These are phyloP conservation scores for Chalciporus sp. DNA, from an alignment of 1,284 basidiomycete species.

Conservation along the genomic window DNA sequence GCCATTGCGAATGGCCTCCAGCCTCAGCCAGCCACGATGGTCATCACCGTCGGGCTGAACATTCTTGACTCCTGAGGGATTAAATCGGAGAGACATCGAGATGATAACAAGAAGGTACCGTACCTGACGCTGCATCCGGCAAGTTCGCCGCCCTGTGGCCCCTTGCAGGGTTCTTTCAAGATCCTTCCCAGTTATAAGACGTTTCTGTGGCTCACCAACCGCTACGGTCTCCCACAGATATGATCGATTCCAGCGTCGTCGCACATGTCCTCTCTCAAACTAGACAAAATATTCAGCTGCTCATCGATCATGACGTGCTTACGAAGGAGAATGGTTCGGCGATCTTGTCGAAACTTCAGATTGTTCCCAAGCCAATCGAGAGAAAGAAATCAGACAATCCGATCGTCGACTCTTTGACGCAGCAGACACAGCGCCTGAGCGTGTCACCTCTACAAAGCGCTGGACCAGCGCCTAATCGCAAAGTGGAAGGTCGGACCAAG, in stretches of 20 bases:
- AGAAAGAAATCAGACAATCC: conserved; percentile 3
- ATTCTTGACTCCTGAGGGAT: too few relatives aligned
- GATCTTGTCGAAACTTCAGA: conserved; percentile 54
- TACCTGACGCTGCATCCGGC: background rate
- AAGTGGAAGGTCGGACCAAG: conserved; percentile 32
- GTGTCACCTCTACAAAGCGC: conserved; percentile 24
- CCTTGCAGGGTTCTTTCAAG: background rate
- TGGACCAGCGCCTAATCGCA: conserved; percentile 6
- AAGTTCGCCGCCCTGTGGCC: background rate
- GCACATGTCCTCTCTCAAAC: conserved; percentile 64
- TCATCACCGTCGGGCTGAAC: too few relatives aligned
- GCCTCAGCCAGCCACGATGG: too few relatives aligned
- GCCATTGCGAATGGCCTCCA: too few relatives aligned
- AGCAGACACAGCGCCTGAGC: conserved; percentile 25
- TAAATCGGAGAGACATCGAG: too few relatives aligned
- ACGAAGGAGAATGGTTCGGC: conserved; percentile 53
- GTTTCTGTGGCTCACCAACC: background rate
- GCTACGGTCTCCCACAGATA: conserved; percentile 8
- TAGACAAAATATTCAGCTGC: conserved; percentile 64
- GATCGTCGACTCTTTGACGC: conserved; percentile 27
- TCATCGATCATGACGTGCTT: conserved; percentile 61
- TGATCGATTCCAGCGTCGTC: conserved; percentile 25
- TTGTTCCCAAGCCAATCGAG: conserved; percentile 18
- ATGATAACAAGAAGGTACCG: too few relatives aligned
- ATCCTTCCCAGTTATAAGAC: background rate